phyloP scores from a whole-genome alignment of 352 stramenopile species.

The Globisporangium recalcitrans region DNA sequence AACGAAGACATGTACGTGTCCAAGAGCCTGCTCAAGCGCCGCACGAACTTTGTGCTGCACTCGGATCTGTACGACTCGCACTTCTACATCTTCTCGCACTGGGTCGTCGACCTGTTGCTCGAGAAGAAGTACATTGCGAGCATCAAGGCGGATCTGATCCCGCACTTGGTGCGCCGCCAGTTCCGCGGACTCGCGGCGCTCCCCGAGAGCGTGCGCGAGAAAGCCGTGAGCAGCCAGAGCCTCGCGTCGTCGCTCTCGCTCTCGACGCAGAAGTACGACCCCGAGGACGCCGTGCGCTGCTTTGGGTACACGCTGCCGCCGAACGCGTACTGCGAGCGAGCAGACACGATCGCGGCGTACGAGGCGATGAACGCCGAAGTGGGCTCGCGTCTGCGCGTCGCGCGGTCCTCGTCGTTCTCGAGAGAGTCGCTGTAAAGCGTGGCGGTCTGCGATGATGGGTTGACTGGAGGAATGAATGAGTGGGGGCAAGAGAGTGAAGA shows the following conservation, averaged over 20 bases:
- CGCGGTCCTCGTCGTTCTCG: conserved; percentile 48
- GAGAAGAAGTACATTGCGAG: conserved; percentile 85
- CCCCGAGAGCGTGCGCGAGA: conserved; percentile 48
- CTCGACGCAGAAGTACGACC: conserved; percentile 41
- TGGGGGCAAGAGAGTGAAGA: background rate
- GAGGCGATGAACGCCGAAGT: conserved; percentile 71
- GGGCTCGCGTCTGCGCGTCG: conserved; percentile 58
- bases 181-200: conserved; percentile 62
- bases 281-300: conserved; percentile 65
- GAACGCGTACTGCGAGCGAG: conserved; percentile 77
- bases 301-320: conserved; percentile 66
- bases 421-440: conserved; percentile 9
- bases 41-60: conserved; percentile 66
- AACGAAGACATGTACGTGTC: conserved; percentile 76
- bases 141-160: conserved; percentile 79
- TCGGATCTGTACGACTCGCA: conserved; percentile 79
- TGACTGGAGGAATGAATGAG: background rate
- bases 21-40: conserved; percentile 72
- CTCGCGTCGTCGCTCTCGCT: conserved; percentile 61
- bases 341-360: conserved; percentile 71
- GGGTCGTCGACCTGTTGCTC: conserved; percentile 67
- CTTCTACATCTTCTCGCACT: conserved; percentile 85
- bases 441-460: no score
- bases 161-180: conserved; percentile 70
- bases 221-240: conserved; percentile 49